Evolutionary conservation across 352 stramenopile species (phyloP), one percentile per base, ranked within the genome.

Genomic region (Lagenidium giganteum): DNA sequence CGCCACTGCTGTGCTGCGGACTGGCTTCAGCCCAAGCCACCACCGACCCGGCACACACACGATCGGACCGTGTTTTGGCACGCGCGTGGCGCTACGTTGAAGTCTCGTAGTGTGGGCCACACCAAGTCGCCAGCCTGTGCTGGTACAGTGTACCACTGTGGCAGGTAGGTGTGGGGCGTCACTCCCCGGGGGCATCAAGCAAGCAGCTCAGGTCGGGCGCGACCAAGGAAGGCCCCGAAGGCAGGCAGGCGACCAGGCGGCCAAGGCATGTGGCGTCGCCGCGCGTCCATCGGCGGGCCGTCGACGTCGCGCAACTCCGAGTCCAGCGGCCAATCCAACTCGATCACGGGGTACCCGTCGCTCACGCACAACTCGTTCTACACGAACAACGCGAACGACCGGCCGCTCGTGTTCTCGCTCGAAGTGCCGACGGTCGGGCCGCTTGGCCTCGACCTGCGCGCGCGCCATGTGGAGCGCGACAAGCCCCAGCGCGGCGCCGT

Each of bases 401-500:
- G 66, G 13, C 55, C 73, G 31, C 57, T 89, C 23, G 69, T 86
- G 21, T 93, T 93, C 32, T 65, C 70, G 4, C 56, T 93, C 22
- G 75, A 93, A 30, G 80, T 93, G 21, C 80, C 80, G 9, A 76
- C 59, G 14, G 63, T 64, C 0, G 80, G 80, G 0, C 77, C 80
- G 12, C 63, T 93, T 8, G 80, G 77, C 0, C 60, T 93, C 14
- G 80, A 93, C 37, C 46, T 93, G 22, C 71, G 73, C 7, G 80
- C 80, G 31, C 54, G 77, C 38, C 65, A 90, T 44, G 78, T 90
- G 40, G 70, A 89, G 34, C 75, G 74, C 18, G 74, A 83, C 39
- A 80, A 84, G 41, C 70, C 75, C 5, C 80, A 90, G 47, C 74
- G 75, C 11, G 80, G 80, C 8, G 80, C 75, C 17, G 66, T 89